Evolutionary conservation across 1,284 basidiomycete genomes (phyloP), one percentile per base, ranked within the genome.

Genomic region (Serendipita sp.): DNA sequence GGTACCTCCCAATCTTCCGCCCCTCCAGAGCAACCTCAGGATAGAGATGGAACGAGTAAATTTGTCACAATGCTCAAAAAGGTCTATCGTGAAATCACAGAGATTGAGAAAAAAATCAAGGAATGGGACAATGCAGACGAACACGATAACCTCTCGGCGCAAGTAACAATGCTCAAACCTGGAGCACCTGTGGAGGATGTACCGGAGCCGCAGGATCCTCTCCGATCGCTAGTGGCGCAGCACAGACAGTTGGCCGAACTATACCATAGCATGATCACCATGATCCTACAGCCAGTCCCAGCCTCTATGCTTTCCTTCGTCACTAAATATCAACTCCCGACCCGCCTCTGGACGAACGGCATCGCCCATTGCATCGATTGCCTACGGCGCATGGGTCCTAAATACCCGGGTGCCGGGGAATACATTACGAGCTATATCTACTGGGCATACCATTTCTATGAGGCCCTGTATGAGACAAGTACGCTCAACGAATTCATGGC

Each of bases 401-500:
- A 77, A 0, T 84, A 82, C 0, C 73, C 77, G 1, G 74, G 84
- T 63, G 80, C 85, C 32, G 73, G 85, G 62, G 87, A 95, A 68
- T 83, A 91, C 66, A 78, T 98, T 45, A 84, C 88, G 68, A 86
- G 95, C 67, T 95, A 94, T 69, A 91, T 98, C 61, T 93, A 94
- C 70, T 95, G 91, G 68, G 90, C 94, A 0, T 99, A 99, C 73
- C 85, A 85, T 0, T 95, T 94, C 70, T 98, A 98, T 75, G 88
- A 92, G 0, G 84, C 87, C 50, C 80, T 99, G 4, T 79, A 93
- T 62, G 95, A 98, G 70, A 88, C 94, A 70, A 83, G 83, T 17
- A 80, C 77, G 1, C 81, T 97, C 61, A 74, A 73, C 10, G 73
- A 76, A 6, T 94, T 94, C 76, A 84, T 86, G 64, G 78, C 82